A percentile compares a stretch with the other conserved stretches of the same genome.
Evolutionary conservation across 352 stramenopile species (phyloP).

Genomic region (Blastocystis sp.): DNA sequence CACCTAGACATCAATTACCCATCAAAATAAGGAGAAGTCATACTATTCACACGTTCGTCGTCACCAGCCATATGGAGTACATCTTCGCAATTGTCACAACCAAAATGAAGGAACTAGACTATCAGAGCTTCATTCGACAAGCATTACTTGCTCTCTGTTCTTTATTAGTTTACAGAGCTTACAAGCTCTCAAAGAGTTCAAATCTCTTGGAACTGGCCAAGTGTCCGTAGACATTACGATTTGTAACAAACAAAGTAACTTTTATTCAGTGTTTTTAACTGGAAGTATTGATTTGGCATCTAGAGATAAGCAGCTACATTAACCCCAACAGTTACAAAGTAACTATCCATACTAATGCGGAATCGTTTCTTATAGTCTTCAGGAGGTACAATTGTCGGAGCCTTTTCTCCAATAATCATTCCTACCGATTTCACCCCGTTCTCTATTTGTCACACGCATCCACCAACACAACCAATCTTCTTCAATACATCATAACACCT

Average conservation of each 20-base stretch:
- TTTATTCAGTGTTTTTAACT: constrained; percentile 2
- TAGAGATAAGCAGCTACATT: not conserved
- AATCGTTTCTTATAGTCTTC: constrained; percentile 57
- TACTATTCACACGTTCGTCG: constrained; percentile 4
- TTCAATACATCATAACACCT: constrained; percentile 55
- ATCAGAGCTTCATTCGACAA: not conserved
- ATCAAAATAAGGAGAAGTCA: constrained; percentile 58
- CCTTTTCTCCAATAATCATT: constrained; percentile 59
- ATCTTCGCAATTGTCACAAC: constrained; percentile 51
- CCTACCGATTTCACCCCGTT: constrained; percentile 55
- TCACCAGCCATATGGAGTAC: constrained; percentile 45
- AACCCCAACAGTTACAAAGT: constrained; percentile 12
- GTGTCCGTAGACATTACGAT: constrained; percentile 30
- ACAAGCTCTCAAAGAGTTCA: constrained; percentile 26
- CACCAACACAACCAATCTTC: constrained; percentile 32
- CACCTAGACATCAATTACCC: not conserved
- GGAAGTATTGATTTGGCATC: constrained; percentile 53
- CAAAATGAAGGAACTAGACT: constrained; percentile 38
- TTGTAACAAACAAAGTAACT: constrained; percentile 1
- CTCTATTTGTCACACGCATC: not conserved
- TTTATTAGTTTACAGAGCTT: constrained; percentile 57
- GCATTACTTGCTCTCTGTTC: constrained; percentile 1
- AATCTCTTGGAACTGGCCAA: constrained; percentile 7
- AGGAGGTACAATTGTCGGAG: constrained; percentile 40
- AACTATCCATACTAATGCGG: constrained; percentile 50